Base-by-base conservation (phyloP, 2,329 filamentous ascomycete species). In the Alternaria sp. region DNA sequence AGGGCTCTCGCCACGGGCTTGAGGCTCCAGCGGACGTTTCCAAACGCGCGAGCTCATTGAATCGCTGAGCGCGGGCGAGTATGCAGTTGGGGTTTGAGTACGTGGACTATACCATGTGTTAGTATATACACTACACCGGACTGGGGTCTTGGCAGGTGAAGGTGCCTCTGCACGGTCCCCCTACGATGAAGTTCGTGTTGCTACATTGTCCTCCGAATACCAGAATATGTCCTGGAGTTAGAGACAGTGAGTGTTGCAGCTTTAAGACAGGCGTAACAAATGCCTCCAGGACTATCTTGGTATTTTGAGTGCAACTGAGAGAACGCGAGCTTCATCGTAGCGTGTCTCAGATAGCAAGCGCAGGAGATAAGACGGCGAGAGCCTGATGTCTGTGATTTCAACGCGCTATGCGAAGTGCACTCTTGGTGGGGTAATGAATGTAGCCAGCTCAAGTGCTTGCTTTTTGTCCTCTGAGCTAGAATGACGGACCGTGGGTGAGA, bases 1-100 rank as follows among this genome's bases (percentile, higher is more conserved):
- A 49, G 72, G 72, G 50, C 71, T 74, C 9, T 65, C 57, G 4
- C 68, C 69, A 19, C 66, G 61, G 32, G 69, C 68, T 7, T 57
- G 57, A 54, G 69, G 44, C 7, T 54, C 60, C 7, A 58, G 40
- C 8, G 64, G 61, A 23, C 72, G 65, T 45, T 75, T 74, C 17
- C 50, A 21, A 26, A 19, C 8, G 19, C 61, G 64, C 46, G 49
- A 51, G 47, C 57, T 66, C 68, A 68, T 70, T 6, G 54, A 36
- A 11, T 54, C 44, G 12, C 12, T 17, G 12, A 26, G 47, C n/a
- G 15, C 26, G 49, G 40, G 25, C 13, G 52, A 30, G 10, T 58
- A 40, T 44, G 51, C 7, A n/a, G 9, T 8, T 46, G 54, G 28
- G 19, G 13, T 44, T 21, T 15, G 57, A n/a, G 47, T 54, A 54